Base-by-base conservation (phyloP, 2,329 filamentous ascomycete genomes). In the Colletotrichum eremochloae region DNA sequence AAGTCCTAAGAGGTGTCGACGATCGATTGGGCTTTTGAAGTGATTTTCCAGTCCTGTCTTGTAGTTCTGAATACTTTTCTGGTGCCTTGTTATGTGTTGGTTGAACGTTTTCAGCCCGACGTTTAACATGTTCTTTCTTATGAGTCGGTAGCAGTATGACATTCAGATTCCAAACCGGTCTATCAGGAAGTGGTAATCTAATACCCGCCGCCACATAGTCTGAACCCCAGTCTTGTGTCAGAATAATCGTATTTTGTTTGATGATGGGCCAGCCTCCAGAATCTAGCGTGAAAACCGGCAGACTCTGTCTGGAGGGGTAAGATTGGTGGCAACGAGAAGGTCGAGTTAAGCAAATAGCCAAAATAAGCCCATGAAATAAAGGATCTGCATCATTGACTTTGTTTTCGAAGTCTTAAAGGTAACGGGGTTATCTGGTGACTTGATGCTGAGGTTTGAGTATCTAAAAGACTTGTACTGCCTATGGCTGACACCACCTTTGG, bases 391-490 rank as follows among this genome's bases (percentile, higher is more conserved):
- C 7, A 44, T 20, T 5, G 5, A 5, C 20, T 3, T 5, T 8
- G 24, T n/a, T 44, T 7, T 24, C 5, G 9, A 12, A 20, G 6
- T 18, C 7, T 31, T 20, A 3, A 7, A 44, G 1, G 14, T 12
- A 44, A 18, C 8, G 7, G 12, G 2, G 7, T 20, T 20, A 18
- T 8, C 2, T 15, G 12, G 38, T 15, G 38, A 60, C 15, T 9
- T 11, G 0, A 1, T 2, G 9, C 31, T 14, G 38, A 12, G 9
- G 42, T 31, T 42, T 29, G 1, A 24, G 3, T 33, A 11, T 20
- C 5, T 8, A 3, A n/a, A 36, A n/a, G 5, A 7, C 18, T 1
- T 38, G 20, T 0, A 38, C 2, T n/a, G 5, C 0, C 8, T 5
- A 38, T 38, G 20, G 24, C 5, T 50, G 11, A 15, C 11, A n/a